phyloP scores from a whole-genome alignment of 208 protist species.

The Wallacemonas sp. region DNA sequence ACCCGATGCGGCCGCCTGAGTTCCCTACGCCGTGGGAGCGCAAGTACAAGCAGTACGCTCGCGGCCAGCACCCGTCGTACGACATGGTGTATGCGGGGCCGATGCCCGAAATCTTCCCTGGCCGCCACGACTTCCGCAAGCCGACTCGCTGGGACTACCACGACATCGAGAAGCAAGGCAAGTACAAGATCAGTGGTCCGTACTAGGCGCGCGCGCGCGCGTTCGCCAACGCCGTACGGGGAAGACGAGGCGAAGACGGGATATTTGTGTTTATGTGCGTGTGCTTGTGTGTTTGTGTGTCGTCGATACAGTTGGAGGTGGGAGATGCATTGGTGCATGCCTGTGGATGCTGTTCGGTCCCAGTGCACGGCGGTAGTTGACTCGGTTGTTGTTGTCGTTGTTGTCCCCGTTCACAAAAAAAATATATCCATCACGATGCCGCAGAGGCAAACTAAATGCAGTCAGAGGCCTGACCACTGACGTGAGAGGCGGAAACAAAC shows the following conservation, averaged over 20 bases:
- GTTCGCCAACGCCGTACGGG: neutral
- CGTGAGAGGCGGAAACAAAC: no score
- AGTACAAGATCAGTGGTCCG: conserved; percentile 84
- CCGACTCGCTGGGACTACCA: conserved; percentile 91
- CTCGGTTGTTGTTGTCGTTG: neutral
- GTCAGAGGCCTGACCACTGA: no score
- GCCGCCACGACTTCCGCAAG: conserved; percentile 81
- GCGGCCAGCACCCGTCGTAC: conserved; percentile 89
- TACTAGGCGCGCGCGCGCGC: conserved; percentile 34
- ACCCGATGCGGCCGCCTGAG: conserved; percentile 80
- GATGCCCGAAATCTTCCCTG: conserved; percentile 91
- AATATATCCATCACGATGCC: no score
- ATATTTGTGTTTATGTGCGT: neutral
- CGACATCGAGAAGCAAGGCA: conserved; percentile 86
- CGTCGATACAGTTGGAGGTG: no score
- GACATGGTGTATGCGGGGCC: conserved; percentile 91
- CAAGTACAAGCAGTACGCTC: conserved; percentile 90
- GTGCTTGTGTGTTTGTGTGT: no score
- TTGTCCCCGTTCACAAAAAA: no score
- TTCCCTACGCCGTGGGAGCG: conserved; percentile 89
- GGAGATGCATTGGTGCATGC: neutral
- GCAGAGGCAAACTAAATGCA: no score
- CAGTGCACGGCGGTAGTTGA: neutral
- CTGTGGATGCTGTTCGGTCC: neutral
- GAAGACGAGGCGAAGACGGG: neutral